Conservation (phyloP, 106 monocot species). For the Acorus gramineus region DNA sequence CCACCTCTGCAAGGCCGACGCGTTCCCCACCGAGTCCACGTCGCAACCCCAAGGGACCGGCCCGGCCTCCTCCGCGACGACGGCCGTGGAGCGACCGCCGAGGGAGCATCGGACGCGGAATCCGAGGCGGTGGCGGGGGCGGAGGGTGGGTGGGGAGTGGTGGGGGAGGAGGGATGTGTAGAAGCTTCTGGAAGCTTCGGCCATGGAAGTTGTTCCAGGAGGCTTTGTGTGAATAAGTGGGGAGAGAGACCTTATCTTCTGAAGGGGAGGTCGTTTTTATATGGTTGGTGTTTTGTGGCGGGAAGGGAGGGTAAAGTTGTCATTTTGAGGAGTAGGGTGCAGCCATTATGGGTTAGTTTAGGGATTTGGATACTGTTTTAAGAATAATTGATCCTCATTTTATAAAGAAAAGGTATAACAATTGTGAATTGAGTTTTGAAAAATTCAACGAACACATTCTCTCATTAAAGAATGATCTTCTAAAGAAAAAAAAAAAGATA, state of each 20-base stretch:
- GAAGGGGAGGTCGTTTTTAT: neutral
- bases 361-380: too few relatives aligned
- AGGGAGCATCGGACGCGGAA: too few relatives aligned
- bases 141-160: neutral
- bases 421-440: too few relatives aligned
- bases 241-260: neutral
- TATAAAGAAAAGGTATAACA: too few relatives aligned
- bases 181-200: neutral
- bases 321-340: too few relatives aligned
- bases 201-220: neutral
- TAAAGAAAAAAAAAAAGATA: too few relatives aligned
- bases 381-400: too few relatives aligned
- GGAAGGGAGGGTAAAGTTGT: too few relatives aligned
- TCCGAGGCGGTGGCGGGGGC: neutral
- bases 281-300: neutral
- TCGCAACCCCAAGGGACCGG: conserved; percentile 74
- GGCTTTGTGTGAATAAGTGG: too few relatives aligned
- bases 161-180: neutral
- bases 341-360: too few relatives aligned
- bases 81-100: neutral
- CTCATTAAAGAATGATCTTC: too few relatives aligned
- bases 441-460: too few relatives aligned
- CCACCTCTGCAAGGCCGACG: conserved; percentile 62
- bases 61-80: neutral
- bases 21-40: conserved; percentile 57